phyloP scores from a whole-genome alignment of 768 basidiomycete genomes.

The Suillus fuscotomentosus region DNA sequence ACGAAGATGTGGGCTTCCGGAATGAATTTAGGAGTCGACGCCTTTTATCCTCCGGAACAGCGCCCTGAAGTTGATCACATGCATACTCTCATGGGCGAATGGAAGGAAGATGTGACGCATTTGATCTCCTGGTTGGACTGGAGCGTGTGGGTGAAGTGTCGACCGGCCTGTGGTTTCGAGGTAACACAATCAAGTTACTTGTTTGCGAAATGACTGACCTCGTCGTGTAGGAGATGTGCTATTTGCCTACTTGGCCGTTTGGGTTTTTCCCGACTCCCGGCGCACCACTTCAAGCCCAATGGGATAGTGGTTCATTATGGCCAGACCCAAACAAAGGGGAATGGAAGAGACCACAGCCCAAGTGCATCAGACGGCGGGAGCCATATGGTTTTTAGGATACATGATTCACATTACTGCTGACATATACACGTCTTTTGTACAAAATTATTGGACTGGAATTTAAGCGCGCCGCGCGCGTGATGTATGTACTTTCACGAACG shows the following conservation, averaged over 20 bases:
- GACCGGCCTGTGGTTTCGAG: constrained; percentile 14
- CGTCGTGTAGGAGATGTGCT: constrained; percentile 22
- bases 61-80: background rate
- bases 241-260: constrained; percentile 24
- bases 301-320: background rate
- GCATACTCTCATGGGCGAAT: constrained; percentile 5
- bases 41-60: background rate
- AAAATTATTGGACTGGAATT: background rate
- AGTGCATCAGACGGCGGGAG: constrained; percentile 13
- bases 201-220: background rate
- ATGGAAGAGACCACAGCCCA: constrained; percentile 27
- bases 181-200: background rate
- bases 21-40: constrained; percentile 11
- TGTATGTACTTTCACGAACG: background rate
- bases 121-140: constrained; percentile 22
- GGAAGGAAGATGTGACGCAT: constrained; percentile 10
- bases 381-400: constrained; percentile 9
- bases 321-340: constrained; percentile 4
- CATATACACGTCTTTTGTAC: background rate
- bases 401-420: background rate
- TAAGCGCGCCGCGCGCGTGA: background rate
- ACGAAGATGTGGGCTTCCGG: constrained; percentile 20
- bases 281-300: background rate
- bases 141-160: constrained; percentile 21
- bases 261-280: constrained; percentile 4